Evolutionary conservation across 116 monocot species (phyloP), one percentile per base, ranked within the genome.

Genomic region (Cymodocea nodosa): DNA sequence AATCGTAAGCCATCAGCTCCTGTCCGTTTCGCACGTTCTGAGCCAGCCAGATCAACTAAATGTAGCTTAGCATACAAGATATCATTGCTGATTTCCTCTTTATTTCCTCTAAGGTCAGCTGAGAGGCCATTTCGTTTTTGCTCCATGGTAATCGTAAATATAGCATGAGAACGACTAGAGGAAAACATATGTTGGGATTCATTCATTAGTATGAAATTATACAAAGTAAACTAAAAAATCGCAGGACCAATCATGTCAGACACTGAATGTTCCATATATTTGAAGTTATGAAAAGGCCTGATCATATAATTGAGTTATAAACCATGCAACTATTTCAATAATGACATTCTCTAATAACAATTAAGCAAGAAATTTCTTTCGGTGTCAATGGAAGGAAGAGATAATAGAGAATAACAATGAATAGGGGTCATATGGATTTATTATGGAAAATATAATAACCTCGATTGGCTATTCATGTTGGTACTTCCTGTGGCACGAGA

Each of bases 391-490:
- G 9, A 44, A 44, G 44, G 0, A 44, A 44, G 44, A 44, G 44
- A 44, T 8, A 44, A 6, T 44, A 44, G 44, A 44, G 7, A 44
- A 44, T 10, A 44, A 12, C 6, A 0, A 8, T 6, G 7, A 44
- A 44, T 44, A 44, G 12, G 15, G 19, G 22, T 23, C 4, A 62
- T 53, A 1, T 15, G 52, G 39, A 53, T 54, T 5, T 14, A 52
- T 35, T 25, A 61, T n/a, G 44, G 44, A 44, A 44, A n/a, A 64
- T 7, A 56, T 44, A 23, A 17, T 40, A 62, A 91, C 97, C 97
- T 97, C 23, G 97, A 97, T 63, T 97, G 97, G 56, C 88, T 97
- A 68, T 97, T 97, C 97, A 97, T 97, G 50, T 97, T 87, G 18
- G 97, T 97, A 70, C 88, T 85, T 60, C 81, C 97, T 9, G 97